Evolutionary conservation across 345 rosid species (phyloP), one percentile per base, ranked within the genome.

Genomic region (Euphorbia peplus): DNA sequence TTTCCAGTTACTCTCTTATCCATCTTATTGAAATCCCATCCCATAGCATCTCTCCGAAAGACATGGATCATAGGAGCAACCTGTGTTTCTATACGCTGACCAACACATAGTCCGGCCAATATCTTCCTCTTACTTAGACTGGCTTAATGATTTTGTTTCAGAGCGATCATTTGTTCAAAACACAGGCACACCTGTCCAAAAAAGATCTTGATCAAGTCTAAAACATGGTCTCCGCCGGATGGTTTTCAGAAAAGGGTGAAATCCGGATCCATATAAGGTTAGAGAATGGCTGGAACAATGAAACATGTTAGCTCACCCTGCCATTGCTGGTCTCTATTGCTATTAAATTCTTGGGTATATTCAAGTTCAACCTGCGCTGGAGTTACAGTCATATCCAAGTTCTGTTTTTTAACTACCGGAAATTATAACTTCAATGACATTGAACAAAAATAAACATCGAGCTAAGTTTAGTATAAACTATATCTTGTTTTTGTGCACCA

Each of bases 41-140:
- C 41, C 57, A 50, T 12, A 19, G 30, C 8, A 32, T 71, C n/a
- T 8, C 39, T n/a, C n/a, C n/a, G n/a, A n/a, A n/a, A n/a, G n/a
- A n/a, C 39, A 35, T 73, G 66, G 76, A 48, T 28, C 19, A 26
- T 66, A 24, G 71, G 76, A n/a, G n/a, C n/a, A n/a, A 14, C 76
- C 71, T 24, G 35, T 37, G 3, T 10, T 26, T 56, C 37, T 56
- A 25, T 26, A 56, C 53, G 22, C 4, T 41, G 13, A 42, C 3
- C 15, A 37, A 60, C 46, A 61, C 44, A 25, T 14, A 14, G 22
- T 8, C 12, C 24, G 7, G 8, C 4, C 32, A 21, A 14, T 5
- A 29, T 16, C 55, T 26, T 29, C 37, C 28, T 8, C 9, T 6
- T 16, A 14, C 35, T 7, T 63, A 10, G 22, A 26, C 13, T 19